These are phyloP conservation scores for Heliamphora pulchella DNA, from an alignment of 179 eudicot species.

Conservation along the genomic window DNA sequence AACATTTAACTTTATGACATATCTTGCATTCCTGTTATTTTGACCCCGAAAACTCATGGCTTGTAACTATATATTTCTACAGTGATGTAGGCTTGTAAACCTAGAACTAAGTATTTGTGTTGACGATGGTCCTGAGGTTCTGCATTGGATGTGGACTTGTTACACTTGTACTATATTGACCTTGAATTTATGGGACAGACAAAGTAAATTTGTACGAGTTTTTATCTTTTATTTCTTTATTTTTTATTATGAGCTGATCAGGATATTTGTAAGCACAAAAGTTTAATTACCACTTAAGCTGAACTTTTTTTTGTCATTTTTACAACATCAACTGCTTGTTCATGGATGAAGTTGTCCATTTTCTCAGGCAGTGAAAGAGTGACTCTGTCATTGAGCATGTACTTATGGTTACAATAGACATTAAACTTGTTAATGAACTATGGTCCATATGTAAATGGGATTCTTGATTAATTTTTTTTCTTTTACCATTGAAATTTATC, in stretches of 20 bases:
- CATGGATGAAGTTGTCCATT: not conserved
- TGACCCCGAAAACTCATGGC: not conserved
- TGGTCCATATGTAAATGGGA: not conserved
- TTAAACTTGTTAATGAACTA: not conserved
- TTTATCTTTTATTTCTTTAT: not conserved
- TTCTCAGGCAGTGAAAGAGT: not conserved
- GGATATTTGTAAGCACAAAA: not conserved
- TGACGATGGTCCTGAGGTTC: not conserved
- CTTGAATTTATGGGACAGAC: not conserved
- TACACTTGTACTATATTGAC: not conserved
- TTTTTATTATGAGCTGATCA: not conserved
- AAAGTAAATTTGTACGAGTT: not conserved
- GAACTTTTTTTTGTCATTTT: not conserved
- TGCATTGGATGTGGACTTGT: not conserved
- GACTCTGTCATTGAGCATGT: not conserved
- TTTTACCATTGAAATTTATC: not conserved
- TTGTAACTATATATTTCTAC: not conserved
- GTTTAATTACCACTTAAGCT: not conserved
- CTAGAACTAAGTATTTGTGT: not conserved
- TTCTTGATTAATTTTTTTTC: not conserved
- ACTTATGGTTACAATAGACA: not conserved
- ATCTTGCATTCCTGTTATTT: not conserved
- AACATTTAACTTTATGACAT: not conserved
- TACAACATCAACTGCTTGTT: not conserved
- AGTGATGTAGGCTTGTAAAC: not conserved